Percentiles rank a stretch among this genome's conserved stretches.
Conservation (phyloP, 208 protist genomes). For the Acanthamoeba castellanii region DNA sequence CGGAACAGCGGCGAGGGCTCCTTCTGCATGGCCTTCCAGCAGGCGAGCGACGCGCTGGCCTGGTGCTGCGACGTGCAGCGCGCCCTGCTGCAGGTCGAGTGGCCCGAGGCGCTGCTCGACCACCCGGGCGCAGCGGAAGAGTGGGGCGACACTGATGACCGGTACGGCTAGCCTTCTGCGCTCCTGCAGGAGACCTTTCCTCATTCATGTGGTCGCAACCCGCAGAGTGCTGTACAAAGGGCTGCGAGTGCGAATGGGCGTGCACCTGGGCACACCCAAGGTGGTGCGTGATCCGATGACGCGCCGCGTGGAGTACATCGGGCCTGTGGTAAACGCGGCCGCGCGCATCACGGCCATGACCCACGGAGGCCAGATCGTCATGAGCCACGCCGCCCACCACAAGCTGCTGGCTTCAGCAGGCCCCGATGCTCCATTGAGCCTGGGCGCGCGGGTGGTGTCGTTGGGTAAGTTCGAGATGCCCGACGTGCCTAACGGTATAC, state of each 20-base stretch:
- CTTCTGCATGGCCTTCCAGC: slow-evolving; percentile 63
- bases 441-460: not conserved
- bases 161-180: not conserved
- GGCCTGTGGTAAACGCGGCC: not conserved
- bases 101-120: slow-evolving; percentile 41
- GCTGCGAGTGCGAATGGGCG: slow-evolving; percentile 50
- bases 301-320: slow-evolving; percentile 51
- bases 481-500: not conserved
- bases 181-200: not conserved
- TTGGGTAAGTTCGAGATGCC: slow-evolving; percentile 21
- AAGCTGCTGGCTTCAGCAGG: not conserved
- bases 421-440: not conserved
- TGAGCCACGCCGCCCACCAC: not conserved
- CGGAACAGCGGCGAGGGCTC: slow-evolving; percentile 42
- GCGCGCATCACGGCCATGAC: slow-evolving; percentile 45
- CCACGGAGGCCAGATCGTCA: slow-evolving; percentile 55
- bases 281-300: slow-evolving; percentile 23
- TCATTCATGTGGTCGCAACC: not conserved
- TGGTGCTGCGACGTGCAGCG: slow-evolving; percentile 46
- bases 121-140: slow-evolving; percentile 31
- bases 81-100: not conserved
- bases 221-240: slow-evolving; percentile 56
- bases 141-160: slow-evolving; percentile 29
- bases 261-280: slow-evolving; percentile 31
- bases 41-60: not conserved